Conservation (phyloP, 139 green algal species). For the Coelastrella sp. region DNA sequence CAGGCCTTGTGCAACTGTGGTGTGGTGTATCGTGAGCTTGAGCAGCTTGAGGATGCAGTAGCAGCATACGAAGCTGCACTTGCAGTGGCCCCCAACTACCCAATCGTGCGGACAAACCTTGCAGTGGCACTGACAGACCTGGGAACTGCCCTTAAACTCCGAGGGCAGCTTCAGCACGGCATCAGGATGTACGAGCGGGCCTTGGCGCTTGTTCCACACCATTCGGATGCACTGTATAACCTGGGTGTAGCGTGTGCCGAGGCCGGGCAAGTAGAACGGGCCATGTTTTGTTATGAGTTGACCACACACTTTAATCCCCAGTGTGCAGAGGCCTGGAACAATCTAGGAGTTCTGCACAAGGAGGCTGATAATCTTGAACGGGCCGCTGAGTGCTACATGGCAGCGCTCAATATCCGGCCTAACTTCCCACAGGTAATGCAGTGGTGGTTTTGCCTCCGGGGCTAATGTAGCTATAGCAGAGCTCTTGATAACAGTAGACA, state of each 20-base stretch:
- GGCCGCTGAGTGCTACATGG: constrained; percentile 73
- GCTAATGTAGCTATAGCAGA: too few species aligned
- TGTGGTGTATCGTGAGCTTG: constrained; percentile 80
- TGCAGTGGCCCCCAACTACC: constrained; percentile 69
- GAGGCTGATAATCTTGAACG: constrained; percentile 82
- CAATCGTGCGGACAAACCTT: constrained; percentile 81
- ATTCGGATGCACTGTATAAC: constrained; percentile 96
- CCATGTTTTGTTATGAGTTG: constrained; percentile 94
- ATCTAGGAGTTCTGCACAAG: constrained; percentile 93
- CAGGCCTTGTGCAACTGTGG: constrained; percentile 96
- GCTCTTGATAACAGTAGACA: too few species aligned
- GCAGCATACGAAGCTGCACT: constrained; percentile 86
- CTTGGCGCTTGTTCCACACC: constrained; percentile 66
- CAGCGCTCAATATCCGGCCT: constrained; percentile 65
- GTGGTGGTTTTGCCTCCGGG: background rate
- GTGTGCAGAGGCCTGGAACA: constrained; percentile 94
- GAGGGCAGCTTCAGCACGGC: constrained; percentile 16
- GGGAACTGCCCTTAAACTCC: constrained; percentile 59
- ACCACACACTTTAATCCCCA: constrained; percentile 75
- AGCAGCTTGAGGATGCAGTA: constrained; percentile 81
- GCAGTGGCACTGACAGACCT: constrained; percentile 89
- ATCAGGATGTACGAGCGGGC: constrained; percentile 76
- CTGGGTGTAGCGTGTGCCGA: constrained; percentile 67
- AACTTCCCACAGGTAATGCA: constrained; percentile 70
- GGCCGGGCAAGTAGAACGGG: constrained; percentile 54